Base-by-base conservation (phyloP, 768 basidiomycete species). In the Sarcodon sp. region DNA sequence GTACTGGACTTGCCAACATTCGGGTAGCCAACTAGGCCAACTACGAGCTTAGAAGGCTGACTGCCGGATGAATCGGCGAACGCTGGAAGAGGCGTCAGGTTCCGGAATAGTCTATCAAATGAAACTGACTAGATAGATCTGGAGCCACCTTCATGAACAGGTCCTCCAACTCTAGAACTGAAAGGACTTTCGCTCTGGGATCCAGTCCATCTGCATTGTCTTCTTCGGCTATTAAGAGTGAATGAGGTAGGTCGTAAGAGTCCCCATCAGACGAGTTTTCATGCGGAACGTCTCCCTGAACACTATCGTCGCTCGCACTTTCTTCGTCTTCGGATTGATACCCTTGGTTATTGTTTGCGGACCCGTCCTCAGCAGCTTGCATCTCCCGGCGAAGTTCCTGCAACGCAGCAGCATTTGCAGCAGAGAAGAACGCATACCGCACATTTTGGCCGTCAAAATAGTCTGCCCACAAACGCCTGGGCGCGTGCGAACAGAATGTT, bases 1-100 rank as follows among this genome's bases (percentile, higher is more conserved):
- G 96, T 92, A 51, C 90, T 93, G 0, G 94, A 98, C 66, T 99
- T 99, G 12, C 96, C 96, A 18, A 97, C 94, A 59, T 99, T 99
- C 0, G 96, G 96, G 61, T 99, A 98, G 31, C 96, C 96, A 37
- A 99, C 96, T 11, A 99, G 77, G 33, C 91, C 91, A 35, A 96
- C 80, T 5, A 81, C 77, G 3, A 89, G 70, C 59, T 78, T 89
- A 21, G 69, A 61, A 1, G 82, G 77, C 7, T 69, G 60, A 43
- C 77, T 68, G n/a, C 80, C 77, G 13, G 68, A 69, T 0, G 72
- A 57, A 51, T 79, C 76, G 10, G 67, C 61, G 56, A 89, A 90
- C 34, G 61, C 87, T 90, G 51, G 15, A 36, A 18, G n/a, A 13
- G 33, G 15, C 11, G 33, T 7, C 7, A 35, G 8, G 31, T n/a